Conservation (phyloP, 306 rosid species). For the Psophocarpus tetragonolobus region DNA sequence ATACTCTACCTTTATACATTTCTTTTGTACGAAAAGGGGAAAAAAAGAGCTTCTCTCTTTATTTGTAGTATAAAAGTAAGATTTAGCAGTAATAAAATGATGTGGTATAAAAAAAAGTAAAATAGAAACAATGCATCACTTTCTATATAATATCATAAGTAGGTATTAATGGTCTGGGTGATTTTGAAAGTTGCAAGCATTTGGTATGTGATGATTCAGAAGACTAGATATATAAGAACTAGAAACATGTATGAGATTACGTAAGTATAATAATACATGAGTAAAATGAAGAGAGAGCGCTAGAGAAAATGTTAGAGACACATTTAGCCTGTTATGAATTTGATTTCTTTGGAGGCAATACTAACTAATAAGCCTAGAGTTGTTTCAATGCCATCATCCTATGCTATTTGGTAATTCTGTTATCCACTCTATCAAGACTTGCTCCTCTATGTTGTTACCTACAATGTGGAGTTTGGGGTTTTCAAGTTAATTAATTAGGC, state of each 20-base stretch:
- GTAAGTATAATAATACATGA: slow-evolving; percentile 32
- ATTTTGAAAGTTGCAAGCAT: neutral
- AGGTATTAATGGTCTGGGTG: slow-evolving; percentile 7
- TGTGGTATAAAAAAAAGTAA: neutral
- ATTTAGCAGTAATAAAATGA: neutral
- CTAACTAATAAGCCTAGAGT: too few species aligned
- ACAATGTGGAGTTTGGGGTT: too few species aligned
- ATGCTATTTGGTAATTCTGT: too few species aligned
- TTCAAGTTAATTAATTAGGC: too few species aligned
- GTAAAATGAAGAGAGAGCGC: slow-evolving; percentile 31
- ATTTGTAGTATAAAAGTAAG: neutral
- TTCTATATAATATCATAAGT: neutral
- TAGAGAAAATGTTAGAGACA: slow-evolving; percentile 46
- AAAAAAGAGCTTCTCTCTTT: neutral
- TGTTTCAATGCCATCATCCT: too few species aligned
- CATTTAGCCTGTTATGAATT: slow-evolving; percentile 46
- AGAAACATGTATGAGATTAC: slow-evolving; percentile 25
- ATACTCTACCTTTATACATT: neutral
- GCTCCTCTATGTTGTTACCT: too few species aligned
- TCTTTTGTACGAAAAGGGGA: neutral
- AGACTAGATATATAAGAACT: slow-evolving; percentile 13
- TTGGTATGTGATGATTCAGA: slow-evolving; percentile 8
- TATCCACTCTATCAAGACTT: too few species aligned
- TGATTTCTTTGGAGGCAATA: slow-evolving; percentile 47
- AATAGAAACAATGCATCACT: neutral